A percentile compares a stretch with the other conserved stretches of the same genome.
Conservation (phyloP, 2,329 filamentous ascomycete species). For the Cladorrhinum sp. region DNA sequence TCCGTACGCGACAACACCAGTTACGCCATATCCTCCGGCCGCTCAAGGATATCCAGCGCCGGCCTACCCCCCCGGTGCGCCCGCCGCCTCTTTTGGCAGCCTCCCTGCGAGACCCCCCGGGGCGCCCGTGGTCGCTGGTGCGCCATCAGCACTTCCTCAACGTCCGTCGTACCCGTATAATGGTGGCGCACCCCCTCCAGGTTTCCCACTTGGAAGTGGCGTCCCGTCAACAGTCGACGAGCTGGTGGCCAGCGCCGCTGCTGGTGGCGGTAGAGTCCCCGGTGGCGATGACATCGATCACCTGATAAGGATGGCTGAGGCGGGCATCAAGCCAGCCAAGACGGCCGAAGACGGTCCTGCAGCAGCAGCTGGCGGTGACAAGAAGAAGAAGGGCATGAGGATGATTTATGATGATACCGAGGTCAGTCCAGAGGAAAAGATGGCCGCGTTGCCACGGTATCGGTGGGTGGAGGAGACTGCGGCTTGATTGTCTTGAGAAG, state of each 20-base stretch:
- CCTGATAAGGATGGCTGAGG: slow-evolving; percentile 63
- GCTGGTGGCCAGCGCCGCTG: slow-evolving; percentile 42
- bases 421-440: slow-evolving; percentile 82
- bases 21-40: slow-evolving; percentile 12
- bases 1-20: slow-evolving; percentile 24
- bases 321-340: slow-evolving; percentile 51
- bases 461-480: slow-evolving; percentile 36
- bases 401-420: slow-evolving; percentile 82
- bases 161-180: slow-evolving; percentile 32
- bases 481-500: slow-evolving; percentile 9
- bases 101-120: slow-evolving; percentile 47
- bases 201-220: slow-evolving; percentile 26
- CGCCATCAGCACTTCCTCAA: slow-evolving; percentile 29
- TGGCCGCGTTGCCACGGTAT: slow-evolving; percentile 76
- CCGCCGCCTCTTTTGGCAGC: slow-evolving; percentile 36
- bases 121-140: slow-evolving; percentile 27
- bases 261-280: neutral
- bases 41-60: slow-evolving; percentile 30
- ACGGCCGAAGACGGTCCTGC: slow-evolving; percentile 62
- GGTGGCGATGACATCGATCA: slow-evolving; percentile 62
- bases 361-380: slow-evolving; percentile 40
- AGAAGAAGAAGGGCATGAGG: slow-evolving; percentile 54
- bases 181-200: slow-evolving; percentile 30
- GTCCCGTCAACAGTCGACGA: slow-evolving; percentile 47
- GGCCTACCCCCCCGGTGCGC: slow-evolving; percentile 35